These are phyloP conservation scores for Tetrapisispora iriomotensis DNA, from an alignment of 805 yeast species.

Conservation along the genomic window DNA sequence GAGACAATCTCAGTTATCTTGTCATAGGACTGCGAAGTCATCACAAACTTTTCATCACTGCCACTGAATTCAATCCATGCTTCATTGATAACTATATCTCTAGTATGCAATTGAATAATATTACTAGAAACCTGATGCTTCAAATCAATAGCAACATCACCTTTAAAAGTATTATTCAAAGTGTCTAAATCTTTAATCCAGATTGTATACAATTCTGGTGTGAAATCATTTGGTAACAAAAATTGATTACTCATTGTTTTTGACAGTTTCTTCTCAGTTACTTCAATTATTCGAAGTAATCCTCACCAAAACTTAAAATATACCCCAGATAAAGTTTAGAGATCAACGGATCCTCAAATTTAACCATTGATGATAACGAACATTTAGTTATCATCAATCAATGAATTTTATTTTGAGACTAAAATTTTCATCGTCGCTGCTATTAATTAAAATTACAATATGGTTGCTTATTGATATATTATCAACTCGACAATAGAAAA, in stretches of 20 bases:
- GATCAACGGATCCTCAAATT: too few species aligned
- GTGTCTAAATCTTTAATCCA: slow-evolving; percentile 3
- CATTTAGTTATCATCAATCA: too few species aligned
- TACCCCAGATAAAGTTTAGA: too few species aligned
- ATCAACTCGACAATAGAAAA: too few species aligned
- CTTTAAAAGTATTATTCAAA: slow-evolving; percentile 1
- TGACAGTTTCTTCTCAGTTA: background rate
- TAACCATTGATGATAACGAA: too few species aligned
- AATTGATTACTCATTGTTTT: slow-evolving; percentile 3
- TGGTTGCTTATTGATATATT: too few species aligned
- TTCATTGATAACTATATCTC: slow-evolving; percentile 34
- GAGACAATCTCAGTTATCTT: slow-evolving; percentile 54
- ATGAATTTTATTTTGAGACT: too few species aligned
- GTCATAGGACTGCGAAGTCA: slow-evolving; percentile 23
- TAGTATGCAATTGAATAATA: slow-evolving; percentile 56
- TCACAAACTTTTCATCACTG: background rate
- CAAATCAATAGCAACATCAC: slow-evolving; percentile 2
- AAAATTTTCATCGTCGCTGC: too few species aligned
- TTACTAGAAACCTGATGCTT: slow-evolving; percentile 34
- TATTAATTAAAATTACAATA: too few species aligned
- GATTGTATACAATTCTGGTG: slow-evolving; percentile 5
- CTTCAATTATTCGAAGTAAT: too few species aligned
- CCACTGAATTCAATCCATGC: slow-evolving; percentile 1
- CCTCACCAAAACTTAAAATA: too few species aligned
- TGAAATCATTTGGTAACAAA: slow-evolving; percentile 5